Evolutionary conservation across 768 basidiomycete genomes (phyloP), one percentile per base, ranked within the genome.

Genomic region (Macrolepiota albuminosa): DNA sequence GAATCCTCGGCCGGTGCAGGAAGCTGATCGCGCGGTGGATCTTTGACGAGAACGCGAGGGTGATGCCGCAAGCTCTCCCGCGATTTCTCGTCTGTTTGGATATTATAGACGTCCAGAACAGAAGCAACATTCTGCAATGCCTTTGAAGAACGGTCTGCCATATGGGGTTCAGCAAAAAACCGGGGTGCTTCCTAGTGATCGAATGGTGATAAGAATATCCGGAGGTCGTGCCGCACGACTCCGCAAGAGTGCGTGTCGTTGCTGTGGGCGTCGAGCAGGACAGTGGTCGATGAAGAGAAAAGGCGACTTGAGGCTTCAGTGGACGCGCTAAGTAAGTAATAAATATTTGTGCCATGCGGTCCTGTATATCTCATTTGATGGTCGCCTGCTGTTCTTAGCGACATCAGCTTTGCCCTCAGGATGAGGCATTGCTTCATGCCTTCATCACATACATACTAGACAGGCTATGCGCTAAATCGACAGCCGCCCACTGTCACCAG

Each of bases 1-100:
- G 66, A 66, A 58, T 62, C 65, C 47, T 66, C 60, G 43, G 61
- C 64, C 59, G 60, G 52, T 24, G 61, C 66, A 56, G 62, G 65
- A 46, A 71, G 70, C 14, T 64, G 67, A 54, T 70, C 67, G 54
- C 71, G 67, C 6, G 72, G 71, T 26, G 74, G 70, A 58, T 72
- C 68, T 63, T 72, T 67, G 37, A 74, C 71, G 26, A 71, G 52
- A 47, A 70, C 58, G 39, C 55, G 54, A n/a, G 56, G 54, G 29
- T 33, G 58, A 11, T 37, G 59, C 57, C 57, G 39, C 42, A 49
- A 56, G 56, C 46, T 57, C 14, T 39, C 58, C 45, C 51, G 54
- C 40, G 52, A 43, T 21, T 59, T 39, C 37, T 47, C 55, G 51
- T 60, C 54, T 52, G 57, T 48, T 37, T 58, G 46, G 34, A 37